These are phyloP conservation scores for Saksenaea vasiformis DNA, from an alignment of 371 early-diverging fungal genomes.

Conservation along the genomic window DNA sequence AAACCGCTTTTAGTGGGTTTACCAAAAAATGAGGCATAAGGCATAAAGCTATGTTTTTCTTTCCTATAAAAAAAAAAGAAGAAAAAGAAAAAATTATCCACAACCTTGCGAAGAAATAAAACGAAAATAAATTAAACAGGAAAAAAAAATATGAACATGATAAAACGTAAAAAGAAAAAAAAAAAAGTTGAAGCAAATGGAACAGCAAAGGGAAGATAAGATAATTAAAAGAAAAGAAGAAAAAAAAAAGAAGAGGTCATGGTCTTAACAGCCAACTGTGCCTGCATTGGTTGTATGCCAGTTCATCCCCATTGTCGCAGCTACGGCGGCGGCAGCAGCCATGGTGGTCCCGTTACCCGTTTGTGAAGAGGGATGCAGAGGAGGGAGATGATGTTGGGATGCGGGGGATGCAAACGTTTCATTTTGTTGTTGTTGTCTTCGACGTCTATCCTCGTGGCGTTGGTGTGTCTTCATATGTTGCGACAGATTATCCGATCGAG, in stretches of 20 bases:
- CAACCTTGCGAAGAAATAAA: background rate
- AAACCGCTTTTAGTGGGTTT: background rate
- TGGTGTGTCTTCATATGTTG: slow-evolving; percentile 66
- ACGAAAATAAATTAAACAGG: background rate
- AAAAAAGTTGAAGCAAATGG: too few relatives aligned
- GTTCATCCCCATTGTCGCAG: background rate
- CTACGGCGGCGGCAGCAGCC: slow-evolving; percentile 3
- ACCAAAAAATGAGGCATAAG: background rate
- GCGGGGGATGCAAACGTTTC: background rate
- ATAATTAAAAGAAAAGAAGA: background rate
- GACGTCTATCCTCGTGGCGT: slow-evolving; percentile 36
- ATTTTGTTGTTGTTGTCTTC: slow-evolving; percentile 21
- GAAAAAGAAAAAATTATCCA: background rate
- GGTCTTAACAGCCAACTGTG: background rate
- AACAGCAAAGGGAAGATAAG: background rate
- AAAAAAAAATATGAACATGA: slow-evolving; percentile 1
- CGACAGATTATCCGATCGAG: slow-evolving; percentile 74
- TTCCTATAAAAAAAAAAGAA: background rate
- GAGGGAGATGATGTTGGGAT: slow-evolving; percentile 9
- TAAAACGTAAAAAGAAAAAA: background rate
- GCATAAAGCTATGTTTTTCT: background rate
- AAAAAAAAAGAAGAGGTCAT: background rate
- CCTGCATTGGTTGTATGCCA: slow-evolving; percentile 7
- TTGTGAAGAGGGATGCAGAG: slow-evolving; percentile 10
- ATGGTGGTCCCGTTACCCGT: background rate